A percentile compares a stretch with the other conserved stretches of the same genome.
phyloP scores from a whole-genome alignment of 2,329 filamentous ascomycete genomes.

The Ophiocordyceps australis region DNA sequence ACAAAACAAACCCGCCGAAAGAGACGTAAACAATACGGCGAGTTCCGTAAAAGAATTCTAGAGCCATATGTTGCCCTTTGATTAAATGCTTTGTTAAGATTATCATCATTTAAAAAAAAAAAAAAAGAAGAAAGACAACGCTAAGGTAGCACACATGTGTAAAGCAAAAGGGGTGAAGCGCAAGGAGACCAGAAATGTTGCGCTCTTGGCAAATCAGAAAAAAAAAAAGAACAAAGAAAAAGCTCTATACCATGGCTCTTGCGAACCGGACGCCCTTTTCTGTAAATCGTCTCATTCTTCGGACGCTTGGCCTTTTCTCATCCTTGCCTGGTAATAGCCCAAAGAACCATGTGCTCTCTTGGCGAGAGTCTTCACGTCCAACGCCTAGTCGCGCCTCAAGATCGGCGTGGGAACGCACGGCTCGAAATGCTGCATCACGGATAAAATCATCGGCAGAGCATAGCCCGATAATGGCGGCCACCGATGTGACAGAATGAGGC shows the following conservation, averaged over 20 bases:
- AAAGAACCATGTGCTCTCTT: conserved; percentile 34
- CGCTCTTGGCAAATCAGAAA: neutral
- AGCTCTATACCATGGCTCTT: conserved; percentile 7
- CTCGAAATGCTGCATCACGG: conserved; percentile 54
- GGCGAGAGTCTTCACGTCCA: conserved; percentile 19
- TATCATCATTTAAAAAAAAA: no score
- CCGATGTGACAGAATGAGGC: conserved; percentile 52
- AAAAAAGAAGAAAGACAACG: no score
- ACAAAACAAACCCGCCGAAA: no score
- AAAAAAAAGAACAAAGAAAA: neutral
- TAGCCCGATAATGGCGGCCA: conserved; percentile 65
- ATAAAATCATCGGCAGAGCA: conserved; percentile 55
- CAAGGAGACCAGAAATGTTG: no score
- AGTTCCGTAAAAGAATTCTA: no score
- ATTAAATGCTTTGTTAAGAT: no score
- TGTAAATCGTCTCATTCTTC: conserved; percentile 24
- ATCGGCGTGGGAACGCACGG: conserved; percentile 46
- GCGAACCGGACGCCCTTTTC: conserved; percentile 15
- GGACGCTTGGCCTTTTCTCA: conserved; percentile 23
- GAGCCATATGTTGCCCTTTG: no score
- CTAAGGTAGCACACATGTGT: no score
- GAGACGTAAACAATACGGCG: no score
- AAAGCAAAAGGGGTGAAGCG: no score
- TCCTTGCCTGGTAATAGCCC: conserved; percentile 20
- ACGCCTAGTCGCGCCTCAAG: conserved; percentile 51